Base-by-base conservation (phyloP, 805 yeast species). In the Wickerhamomyces hampshirensis region DNA sequence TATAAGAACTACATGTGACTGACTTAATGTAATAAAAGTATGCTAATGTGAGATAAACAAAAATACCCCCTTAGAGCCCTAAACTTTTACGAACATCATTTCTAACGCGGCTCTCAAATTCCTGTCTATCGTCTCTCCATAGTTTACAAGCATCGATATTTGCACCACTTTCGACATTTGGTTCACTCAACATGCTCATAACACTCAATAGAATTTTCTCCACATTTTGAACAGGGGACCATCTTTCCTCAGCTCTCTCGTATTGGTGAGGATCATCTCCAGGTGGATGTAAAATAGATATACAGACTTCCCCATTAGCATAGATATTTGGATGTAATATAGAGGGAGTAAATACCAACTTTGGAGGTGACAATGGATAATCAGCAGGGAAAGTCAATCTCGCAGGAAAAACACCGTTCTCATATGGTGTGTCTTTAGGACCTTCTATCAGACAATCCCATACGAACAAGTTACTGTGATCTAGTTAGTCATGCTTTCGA, bases 181-280 rank as follows among this genome's bases (percentile, higher is more conserved):
- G 98, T 60, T 93, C 96, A 18, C 97, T 95, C 42, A 93, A 69
- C 97, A 93, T 89, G 53, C 95, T 84, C 72, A 89, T 77, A 16
- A 93, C 98, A 59, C 95, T 83, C 40, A 93, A 63, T 43, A 93
- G 66, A 42, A 93, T 93, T 71, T 93, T 93, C 63, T 93, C 98
- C n/a, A 93, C 89, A 56, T 95, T 84, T 59, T 93, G 98, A 21
- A 93, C 89, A 0, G 98, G 98, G 6, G 95, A 84, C 98, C 98
- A 93, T 47, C 98, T 69, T 63, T 93, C 98, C 50, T 89, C 94
- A 0, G 98, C 95, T 21, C 85, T 63, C 60, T 93, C 98, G 62
- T 93, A 93, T 71, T 83, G 88, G 58, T 88, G 77, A 15, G 98
- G 98, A 60, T 93, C 98, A 50, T 89, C 95, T 9, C 98, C 98